phyloP scores from a whole-genome alignment of 176 grass and related monocot genomes.

The Carex cristatella region DNA sequence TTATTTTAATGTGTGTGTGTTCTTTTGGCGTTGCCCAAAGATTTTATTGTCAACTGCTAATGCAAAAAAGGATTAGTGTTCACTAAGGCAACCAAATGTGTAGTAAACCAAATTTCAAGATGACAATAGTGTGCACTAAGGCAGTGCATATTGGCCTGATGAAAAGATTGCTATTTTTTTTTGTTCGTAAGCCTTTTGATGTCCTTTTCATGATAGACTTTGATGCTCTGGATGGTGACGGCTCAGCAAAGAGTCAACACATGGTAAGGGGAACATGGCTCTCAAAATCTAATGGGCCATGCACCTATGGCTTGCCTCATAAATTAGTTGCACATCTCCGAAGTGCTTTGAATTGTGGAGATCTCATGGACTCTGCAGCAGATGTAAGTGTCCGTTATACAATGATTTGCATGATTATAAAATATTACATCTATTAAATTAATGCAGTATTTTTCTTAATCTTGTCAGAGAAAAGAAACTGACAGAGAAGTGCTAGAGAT shows the following conservation, averaged over 20 bases:
- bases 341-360: conserved; percentile 42
- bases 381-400: conserved; percentile 28
- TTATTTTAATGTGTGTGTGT: neutral
- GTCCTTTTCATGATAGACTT: conserved; percentile 42
- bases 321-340: conserved; percentile 60
- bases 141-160: neutral
- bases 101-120: neutral
- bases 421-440: neutral
- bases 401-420: neutral
- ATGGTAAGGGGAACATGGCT: conserved; percentile 88
- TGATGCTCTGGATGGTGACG: conserved; percentile 38
- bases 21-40: too few relatives aligned
- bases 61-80: neutral
- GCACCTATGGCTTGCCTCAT: conserved; percentile 53
- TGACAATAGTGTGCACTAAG: neutral
- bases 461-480: conserved; percentile 38
- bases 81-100: neutral
- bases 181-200: neutral
- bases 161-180: neutral
- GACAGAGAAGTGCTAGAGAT: conserved; percentile 68
- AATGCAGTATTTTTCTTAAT: neutral
- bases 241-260: conserved; percentile 24
- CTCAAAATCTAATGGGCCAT: conserved; percentile 33
- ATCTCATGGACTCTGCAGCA: conserved; percentile 13
- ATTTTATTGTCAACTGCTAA: neutral